A percentile compares a stretch with the other conserved stretches of the same genome.
phyloP scores from a whole-genome alignment of 305 asterid genomes.

The Fraxinus paxiana region DNA sequence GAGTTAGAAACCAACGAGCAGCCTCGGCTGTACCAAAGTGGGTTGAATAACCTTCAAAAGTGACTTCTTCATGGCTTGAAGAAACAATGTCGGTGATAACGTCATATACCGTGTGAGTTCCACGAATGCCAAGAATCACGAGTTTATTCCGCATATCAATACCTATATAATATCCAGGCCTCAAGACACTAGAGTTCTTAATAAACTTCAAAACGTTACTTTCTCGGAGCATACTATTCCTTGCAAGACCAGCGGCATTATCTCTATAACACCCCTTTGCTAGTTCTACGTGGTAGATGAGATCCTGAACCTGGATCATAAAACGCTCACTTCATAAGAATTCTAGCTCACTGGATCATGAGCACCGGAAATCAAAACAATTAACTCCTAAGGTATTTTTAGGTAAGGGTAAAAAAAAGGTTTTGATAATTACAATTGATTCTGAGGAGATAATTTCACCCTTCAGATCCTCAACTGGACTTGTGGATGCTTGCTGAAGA shows the following conservation, averaged over 20 bases:
- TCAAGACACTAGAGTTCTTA: slow-evolving; percentile 61
- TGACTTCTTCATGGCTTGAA: slow-evolving; percentile 75
- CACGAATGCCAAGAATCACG: slow-evolving; percentile 84
- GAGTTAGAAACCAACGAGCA: slow-evolving; percentile 81
- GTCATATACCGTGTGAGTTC: slow-evolving; percentile 81
- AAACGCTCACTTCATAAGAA: slow-evolving; percentile 13
- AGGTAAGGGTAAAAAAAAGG: background rate
- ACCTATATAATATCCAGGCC: slow-evolving; percentile 91
- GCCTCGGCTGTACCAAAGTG: slow-evolving; percentile 96
- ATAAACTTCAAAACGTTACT: slow-evolving; percentile 66
- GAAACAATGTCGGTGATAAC: slow-evolving; percentile 76
- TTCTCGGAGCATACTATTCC: slow-evolving; percentile 83
- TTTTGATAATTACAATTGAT: slow-evolving; percentile 25
- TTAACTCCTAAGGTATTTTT: background rate
- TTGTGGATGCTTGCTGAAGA: slow-evolving; percentile 44
- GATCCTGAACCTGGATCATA: slow-evolving; percentile 67
- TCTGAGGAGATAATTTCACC: slow-evolving; percentile 40
- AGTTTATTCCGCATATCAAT: slow-evolving; percentile 68
- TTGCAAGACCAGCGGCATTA: slow-evolving; percentile 56
- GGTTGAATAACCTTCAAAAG: slow-evolving; percentile 73
- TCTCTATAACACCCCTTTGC: slow-evolving; percentile 87
- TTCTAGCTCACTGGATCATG: background rate
- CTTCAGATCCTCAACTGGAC: slow-evolving; percentile 34
- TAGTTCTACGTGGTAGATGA: slow-evolving; percentile 77
- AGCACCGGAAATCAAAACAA: background rate